Conservation (phyloP, 805 yeast species). For the Starmerella cellae region DNA sequence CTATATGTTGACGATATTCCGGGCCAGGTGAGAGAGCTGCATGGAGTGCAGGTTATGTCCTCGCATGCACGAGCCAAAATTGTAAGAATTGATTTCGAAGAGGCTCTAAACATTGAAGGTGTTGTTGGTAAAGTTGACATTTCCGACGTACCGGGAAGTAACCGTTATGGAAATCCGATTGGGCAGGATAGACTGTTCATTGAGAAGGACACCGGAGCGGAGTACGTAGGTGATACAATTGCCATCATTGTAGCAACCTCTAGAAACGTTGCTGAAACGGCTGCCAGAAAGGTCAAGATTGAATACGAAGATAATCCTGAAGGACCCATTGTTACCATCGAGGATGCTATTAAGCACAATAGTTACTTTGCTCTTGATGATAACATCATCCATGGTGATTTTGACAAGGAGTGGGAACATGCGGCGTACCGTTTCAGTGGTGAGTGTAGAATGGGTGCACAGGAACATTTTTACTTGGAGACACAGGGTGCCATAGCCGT, state of each 20-base stretch:
- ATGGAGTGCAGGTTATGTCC: conserved; percentile 35
- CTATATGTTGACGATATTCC: conserved; percentile 36
- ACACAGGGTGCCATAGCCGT: conserved; percentile 34
- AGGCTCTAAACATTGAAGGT: conserved; percentile 31
- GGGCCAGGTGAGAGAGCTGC: conserved; percentile 31
- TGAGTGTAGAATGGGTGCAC: conserved; percentile 33
- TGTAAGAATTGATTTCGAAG: conserved; percentile 30
- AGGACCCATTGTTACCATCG: conserved; percentile 31
- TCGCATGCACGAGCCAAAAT: conserved; percentile 34
- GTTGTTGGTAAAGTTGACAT: conserved; percentile 35
- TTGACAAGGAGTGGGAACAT: conserved; percentile 28
- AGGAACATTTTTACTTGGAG: conserved; percentile 39
- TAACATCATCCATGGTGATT: conserved; percentile 31
- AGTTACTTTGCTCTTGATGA: conserved; percentile 32
- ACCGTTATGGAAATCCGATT: conserved; percentile 34
- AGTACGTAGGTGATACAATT: conserved; percentile 34
- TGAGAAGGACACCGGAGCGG: conserved; percentile 32
- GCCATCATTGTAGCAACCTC: conserved; percentile 32
- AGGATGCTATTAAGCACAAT: conserved; percentile 33
- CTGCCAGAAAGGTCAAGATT: conserved; percentile 32
- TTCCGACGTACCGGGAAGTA: conserved; percentile 30
- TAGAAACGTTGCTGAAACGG: conserved; percentile 33
- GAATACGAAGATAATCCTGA: conserved; percentile 30
- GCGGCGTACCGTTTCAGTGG: conserved; percentile 31
- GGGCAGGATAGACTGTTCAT: conserved; percentile 34